These are phyloP conservation scores for Penicillium sp. DNA, from an alignment of 2,329 filamentous ascomycete species.

Conservation along the genomic window DNA sequence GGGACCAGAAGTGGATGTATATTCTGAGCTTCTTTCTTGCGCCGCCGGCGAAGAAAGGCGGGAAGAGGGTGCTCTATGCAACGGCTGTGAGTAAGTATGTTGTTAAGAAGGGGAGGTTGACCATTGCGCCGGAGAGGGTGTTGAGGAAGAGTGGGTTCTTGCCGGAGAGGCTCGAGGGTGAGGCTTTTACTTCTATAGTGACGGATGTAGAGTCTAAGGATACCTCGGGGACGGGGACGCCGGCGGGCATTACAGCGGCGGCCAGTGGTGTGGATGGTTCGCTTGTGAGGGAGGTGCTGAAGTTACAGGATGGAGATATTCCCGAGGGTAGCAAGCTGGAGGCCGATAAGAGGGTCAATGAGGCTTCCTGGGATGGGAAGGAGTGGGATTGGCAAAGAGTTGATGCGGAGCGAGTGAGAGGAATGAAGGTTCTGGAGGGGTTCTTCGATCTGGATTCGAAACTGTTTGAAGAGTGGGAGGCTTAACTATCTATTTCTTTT, in stretches of 20 bases:
- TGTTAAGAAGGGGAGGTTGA: constrained; percentile 80
- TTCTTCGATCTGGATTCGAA: constrained; percentile 59
- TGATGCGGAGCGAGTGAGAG: constrained; percentile 61
- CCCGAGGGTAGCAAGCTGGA: constrained; percentile 33
- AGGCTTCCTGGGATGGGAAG: constrained; percentile 39
- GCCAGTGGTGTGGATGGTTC: constrained; percentile 40
- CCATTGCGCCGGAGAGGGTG: constrained; percentile 79
- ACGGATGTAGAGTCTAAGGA: constrained; percentile 27
- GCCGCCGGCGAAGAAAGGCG: constrained; percentile 50
- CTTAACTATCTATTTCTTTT: not conserved
- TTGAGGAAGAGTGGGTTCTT: constrained; percentile 74
- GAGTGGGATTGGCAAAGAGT: constrained; percentile 66
- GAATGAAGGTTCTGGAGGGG: constrained; percentile 59
- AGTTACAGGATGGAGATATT: constrained; percentile 23
- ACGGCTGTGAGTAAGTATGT: constrained; percentile 80
- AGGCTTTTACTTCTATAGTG: not conserved
- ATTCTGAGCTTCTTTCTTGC: constrained; percentile 74
- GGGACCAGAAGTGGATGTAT: constrained; percentile 85
- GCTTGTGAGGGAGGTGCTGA: constrained; percentile 40
- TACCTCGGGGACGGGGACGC: constrained; percentile 37
- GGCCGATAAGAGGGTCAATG: constrained; percentile 37
- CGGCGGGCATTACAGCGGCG: constrained; percentile 37
- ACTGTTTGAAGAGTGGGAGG: constrained; percentile 55
- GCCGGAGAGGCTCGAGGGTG: constrained; percentile 61
- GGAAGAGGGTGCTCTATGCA: constrained; percentile 70